These are phyloP conservation scores for Penicillium bovifimosum DNA, from an alignment of 495 filamentous ascomycete species.

Conservation along the genomic window DNA sequence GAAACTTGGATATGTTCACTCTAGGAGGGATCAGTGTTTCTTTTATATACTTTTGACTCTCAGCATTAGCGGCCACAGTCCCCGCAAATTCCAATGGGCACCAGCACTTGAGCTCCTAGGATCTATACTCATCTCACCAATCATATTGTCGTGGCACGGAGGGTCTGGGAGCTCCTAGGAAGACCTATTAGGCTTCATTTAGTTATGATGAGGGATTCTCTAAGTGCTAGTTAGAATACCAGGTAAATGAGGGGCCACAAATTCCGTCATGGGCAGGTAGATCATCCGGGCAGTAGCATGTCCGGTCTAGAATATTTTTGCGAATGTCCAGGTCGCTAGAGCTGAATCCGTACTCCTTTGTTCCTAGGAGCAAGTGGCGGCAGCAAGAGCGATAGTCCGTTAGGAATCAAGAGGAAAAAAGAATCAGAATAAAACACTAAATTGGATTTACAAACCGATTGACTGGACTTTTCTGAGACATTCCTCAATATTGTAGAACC, in stretches of 20 bases:
- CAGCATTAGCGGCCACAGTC: neutral
- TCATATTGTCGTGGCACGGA: neutral
- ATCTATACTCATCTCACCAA: conserved; percentile 4
- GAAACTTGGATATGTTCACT: conserved; percentile 4
- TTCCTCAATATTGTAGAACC: conserved; percentile 2
- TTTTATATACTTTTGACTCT: conserved; percentile 5
- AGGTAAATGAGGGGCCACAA: conserved; percentile 3
- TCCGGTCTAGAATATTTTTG: conserved; percentile 5
- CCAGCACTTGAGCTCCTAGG: conserved; percentile 2
- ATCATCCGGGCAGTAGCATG: conserved; percentile 4
- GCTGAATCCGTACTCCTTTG: conserved; percentile 8
- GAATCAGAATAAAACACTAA: neutral
- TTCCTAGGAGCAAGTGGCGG: conserved; percentile 9
- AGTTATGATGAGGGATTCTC: conserved; percentile 1
- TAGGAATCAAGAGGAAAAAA: conserved; percentile 2
- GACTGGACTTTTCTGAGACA: conserved; percentile 2
- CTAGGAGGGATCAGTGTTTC: conserved; percentile 5
- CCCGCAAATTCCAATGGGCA: conserved; percentile 1
- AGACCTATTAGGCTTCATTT: conserved; percentile 2
- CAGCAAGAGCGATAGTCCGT: conserved; percentile 2
- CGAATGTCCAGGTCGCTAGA: conserved; percentile 5
- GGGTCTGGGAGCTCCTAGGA: conserved; percentile 1
- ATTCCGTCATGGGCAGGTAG: neutral
- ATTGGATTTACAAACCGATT: neutral
- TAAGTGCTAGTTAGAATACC: conserved; percentile 2